phyloP scores from a whole-genome alignment of 2,329 filamentous ascomycete species.

The Dryadomyces quercus-mongolicae region DNA sequence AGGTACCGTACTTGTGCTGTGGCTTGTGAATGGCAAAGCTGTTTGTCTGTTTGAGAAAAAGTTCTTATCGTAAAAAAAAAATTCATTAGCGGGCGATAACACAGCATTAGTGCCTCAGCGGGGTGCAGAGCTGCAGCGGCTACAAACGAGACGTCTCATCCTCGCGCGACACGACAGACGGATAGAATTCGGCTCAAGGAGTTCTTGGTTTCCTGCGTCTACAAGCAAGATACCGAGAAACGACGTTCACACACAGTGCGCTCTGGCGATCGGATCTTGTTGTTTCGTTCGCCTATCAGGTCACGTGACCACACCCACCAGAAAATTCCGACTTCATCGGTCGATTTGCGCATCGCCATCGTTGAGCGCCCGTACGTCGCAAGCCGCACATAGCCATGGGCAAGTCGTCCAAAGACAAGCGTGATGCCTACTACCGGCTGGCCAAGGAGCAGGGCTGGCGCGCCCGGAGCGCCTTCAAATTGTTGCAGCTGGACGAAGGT shows the following conservation, averaged over 20 bases:
- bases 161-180: no score
- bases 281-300: background rate
- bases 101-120: no score
- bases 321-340: background rate
- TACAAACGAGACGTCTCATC: no score
- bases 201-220: no score
- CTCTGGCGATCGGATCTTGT: no score
- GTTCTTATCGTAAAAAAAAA: background rate
- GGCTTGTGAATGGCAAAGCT: background rate
- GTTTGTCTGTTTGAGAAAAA: background rate
- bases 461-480: constrained; percentile 89
- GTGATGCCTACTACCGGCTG: constrained; percentile 93
- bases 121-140: no score
- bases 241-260: no score
- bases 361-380: background rate
- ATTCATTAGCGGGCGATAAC: background rate
- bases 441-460: constrained; percentile 99
- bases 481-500: constrained; percentile 86
- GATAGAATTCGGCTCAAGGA: no score
- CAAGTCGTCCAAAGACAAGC: constrained; percentile 97
- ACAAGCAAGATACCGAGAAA: no score
- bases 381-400: constrained; percentile 44
- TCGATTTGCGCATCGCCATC: background rate
- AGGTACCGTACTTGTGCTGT: no score
- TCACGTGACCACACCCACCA: background rate